Conservation (phyloP, 495 filamentous ascomycete genomes). For the Parmelia sp. region DNA sequence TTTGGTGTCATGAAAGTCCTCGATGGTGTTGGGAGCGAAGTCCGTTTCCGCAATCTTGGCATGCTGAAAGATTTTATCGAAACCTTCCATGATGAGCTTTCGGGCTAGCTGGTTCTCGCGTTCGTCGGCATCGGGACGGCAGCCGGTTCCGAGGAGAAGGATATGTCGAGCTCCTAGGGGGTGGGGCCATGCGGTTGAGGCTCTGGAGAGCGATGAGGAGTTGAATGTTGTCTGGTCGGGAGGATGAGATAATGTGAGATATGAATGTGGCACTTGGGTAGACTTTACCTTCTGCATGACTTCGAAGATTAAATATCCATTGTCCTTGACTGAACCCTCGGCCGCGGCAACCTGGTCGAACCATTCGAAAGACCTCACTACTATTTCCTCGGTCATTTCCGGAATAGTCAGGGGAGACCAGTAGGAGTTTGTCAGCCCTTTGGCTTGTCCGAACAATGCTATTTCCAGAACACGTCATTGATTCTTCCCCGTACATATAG, state of each 20-base stretch:
- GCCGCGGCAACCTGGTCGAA: not conserved
- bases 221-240: not conserved
- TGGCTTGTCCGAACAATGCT: not conserved
- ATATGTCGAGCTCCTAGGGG: not conserved
- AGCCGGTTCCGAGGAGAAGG: not conserved
- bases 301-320: not conserved
- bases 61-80: not conserved
- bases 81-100: not conserved
- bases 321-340: not conserved
- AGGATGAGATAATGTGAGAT: not conserved
- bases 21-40: not conserved
- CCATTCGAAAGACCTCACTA: not conserved
- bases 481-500: not conserved
- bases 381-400: not conserved
- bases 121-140: not conserved
- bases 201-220: not conserved
- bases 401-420: not conserved
- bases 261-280: not conserved
- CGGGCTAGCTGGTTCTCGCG: not conserved
- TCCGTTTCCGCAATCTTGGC: not conserved
- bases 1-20: not conserved
- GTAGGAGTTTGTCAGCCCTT: conserved; percentile 1
- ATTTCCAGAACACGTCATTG: not conserved
- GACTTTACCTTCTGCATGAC: not conserved
- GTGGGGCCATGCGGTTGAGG: not conserved